Conservation (phyloP, 768 basidiomycete species). For the Boletus tylopilopsis region DNA sequence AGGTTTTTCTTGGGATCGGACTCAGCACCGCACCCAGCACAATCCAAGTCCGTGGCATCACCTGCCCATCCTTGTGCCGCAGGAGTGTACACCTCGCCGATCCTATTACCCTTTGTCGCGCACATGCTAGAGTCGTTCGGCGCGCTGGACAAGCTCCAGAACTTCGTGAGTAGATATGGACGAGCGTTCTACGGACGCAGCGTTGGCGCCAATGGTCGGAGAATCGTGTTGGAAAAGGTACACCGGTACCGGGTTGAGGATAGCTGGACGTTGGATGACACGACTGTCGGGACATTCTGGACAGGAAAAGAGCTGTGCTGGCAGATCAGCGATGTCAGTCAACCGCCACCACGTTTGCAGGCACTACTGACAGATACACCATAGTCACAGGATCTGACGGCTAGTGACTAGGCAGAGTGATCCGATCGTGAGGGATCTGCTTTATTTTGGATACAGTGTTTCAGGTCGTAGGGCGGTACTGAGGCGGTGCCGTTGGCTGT, state of each 20-base stretch:
- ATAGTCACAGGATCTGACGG: slow-evolving; percentile 6
- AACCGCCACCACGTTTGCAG: neutral
- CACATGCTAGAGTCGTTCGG: slow-evolving; percentile 85
- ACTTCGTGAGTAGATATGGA: slow-evolving; percentile 77
- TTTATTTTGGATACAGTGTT: no score
- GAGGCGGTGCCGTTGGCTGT: slow-evolving; percentile 26
- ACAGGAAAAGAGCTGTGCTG: slow-evolving; percentile 77
- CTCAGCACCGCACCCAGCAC: slow-evolving; percentile 85
- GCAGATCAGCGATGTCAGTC: slow-evolving; percentile 43
- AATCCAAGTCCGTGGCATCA: slow-evolving; percentile 64
- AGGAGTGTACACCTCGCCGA: slow-evolving; percentile 92
- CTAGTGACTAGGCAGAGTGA: neutral
- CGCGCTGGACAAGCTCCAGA: slow-evolving; percentile 76
- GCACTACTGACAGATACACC: slow-evolving; percentile 3
- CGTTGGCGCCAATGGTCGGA: slow-evolving; percentile 27
- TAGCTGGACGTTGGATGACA: slow-evolving; percentile 41
- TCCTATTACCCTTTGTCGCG: slow-evolving; percentile 86
- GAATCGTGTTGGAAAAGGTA: slow-evolving; percentile 44
- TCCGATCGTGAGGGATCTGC: no score
- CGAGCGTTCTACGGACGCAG: slow-evolving; percentile 69
- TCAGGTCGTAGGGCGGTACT: slow-evolving; percentile 8
- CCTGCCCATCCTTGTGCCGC: slow-evolving; percentile 82
- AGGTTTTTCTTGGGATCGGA: slow-evolving; percentile 98
- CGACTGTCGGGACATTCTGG: slow-evolving; percentile 81
- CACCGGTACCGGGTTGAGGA: slow-evolving; percentile 40